Evolutionary conservation across 139 green algal genomes (phyloP).

Genomic region (Asterochloris sp.): DNA sequence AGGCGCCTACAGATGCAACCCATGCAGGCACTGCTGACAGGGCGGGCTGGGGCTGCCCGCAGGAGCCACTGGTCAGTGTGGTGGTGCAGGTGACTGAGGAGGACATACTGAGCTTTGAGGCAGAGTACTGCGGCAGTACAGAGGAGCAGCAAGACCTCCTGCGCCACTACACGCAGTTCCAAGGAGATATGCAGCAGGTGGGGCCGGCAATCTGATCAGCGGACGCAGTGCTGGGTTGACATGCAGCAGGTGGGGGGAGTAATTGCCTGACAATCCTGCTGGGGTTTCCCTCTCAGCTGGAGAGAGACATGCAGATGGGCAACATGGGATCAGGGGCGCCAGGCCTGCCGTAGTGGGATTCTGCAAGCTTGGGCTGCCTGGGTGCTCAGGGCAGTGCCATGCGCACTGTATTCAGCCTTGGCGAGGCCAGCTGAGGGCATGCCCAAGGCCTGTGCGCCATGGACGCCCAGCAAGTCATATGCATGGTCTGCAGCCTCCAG

Average conservation of each 20-base stretch:
- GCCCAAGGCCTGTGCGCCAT: too few relatives aligned
- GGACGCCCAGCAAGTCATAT: too few relatives aligned
- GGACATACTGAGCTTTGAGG: constrained; percentile 57
- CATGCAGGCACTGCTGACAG: neutral
- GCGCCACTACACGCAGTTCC: constrained; percentile 62
- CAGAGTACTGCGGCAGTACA: constrained; percentile 62
- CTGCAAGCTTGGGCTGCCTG: too few relatives aligned
- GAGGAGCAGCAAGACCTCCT: constrained; percentile 81
- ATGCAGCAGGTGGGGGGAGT: neutral
- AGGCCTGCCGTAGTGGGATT: too few relatives aligned
- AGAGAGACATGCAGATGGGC: neutral
- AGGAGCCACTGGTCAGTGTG: neutral
- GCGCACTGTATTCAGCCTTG: too few relatives aligned
- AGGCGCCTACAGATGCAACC: neutral
- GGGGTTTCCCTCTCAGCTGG: neutral
- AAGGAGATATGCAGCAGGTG: constrained; percentile 78
- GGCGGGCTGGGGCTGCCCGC: neutral
- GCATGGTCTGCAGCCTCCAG: too few relatives aligned
- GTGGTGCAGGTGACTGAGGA: constrained; percentile 55
- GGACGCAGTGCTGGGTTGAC: neutral
- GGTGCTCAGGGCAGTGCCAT: too few relatives aligned
- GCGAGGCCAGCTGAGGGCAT: too few relatives aligned
- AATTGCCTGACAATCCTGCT: neutral
- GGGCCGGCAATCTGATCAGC: neutral
- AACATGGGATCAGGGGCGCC: too few relatives aligned